phyloP scores from a whole-genome alignment of 1,139 yeast species.

The Candida sp. region DNA sequence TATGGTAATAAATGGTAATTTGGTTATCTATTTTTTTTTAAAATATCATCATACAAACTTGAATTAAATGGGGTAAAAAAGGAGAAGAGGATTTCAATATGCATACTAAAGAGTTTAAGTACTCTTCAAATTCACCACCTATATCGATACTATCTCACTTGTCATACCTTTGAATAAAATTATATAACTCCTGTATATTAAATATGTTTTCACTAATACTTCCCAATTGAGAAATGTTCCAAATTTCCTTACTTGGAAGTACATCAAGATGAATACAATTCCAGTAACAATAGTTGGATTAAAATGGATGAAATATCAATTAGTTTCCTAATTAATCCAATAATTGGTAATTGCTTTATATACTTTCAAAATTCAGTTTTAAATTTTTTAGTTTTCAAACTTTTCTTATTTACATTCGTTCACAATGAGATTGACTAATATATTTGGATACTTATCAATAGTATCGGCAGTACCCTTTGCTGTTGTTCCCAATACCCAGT shows the following conservation, averaged over 20 bases:
- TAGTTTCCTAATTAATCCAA: neutral
- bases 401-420: neutral
- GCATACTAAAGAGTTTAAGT: too few relatives aligned
- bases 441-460: neutral
- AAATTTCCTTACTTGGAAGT: constrained; percentile 1
- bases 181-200: neutral
- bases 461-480: neutral
- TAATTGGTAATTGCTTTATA: too few relatives aligned
- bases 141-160: neutral
- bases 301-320: neutral
- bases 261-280: neutral
- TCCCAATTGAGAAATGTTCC: neutral
- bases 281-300: neutral
- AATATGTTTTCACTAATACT: neutral
- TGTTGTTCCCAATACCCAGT: constrained; percentile 1
- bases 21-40: too few relatives aligned
- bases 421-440: neutral
- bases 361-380: too few relatives aligned
- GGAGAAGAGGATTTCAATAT: too few relatives aligned
- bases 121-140: too few relatives aligned
- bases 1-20: too few relatives aligned
- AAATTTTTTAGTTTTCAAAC: neutral
- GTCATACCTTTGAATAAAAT: neutral
- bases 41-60: too few relatives aligned
- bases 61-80: too few relatives aligned